Base-by-base conservation (phyloP, 495 filamentous ascomycete genomes). In the Pseudomonodictys pantanalensis region DNA sequence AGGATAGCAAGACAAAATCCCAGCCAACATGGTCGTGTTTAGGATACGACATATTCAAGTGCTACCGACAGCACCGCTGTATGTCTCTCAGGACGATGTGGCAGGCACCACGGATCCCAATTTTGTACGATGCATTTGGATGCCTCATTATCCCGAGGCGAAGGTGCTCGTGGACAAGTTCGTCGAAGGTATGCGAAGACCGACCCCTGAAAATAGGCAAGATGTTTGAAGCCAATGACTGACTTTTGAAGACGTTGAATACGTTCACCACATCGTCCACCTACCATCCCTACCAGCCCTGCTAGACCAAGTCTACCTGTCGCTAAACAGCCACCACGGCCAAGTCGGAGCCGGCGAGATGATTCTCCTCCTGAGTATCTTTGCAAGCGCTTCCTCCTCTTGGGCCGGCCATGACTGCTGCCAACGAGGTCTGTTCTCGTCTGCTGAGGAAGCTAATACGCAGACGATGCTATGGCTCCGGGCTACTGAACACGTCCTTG, bases 351-450 rank as follows among this genome's bases (percentile, higher is more conserved):
- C 68, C 7, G 73, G 73, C 2, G 49, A 69, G n/a, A 68, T 73
- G 0, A 69, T 75, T 2, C 60, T 81, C 15, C 72, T 79, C n/a
- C 58, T 80, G 6, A 69, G 71, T 17, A 78, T 80, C 5, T 67
- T 76, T 17, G 71, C 77, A 15, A 75, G 72, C 33, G 68, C 70
- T n/a, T 72, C 77, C 7, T 72, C 72, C 28, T 74, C 73, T 38
- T 79, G 73, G 74, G 65, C 64, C 26, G 47, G 57, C 45, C 56
- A 39, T 20, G 65, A 71, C 47, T 64, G 20, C 50, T 52, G 6
- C 24, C 15, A 24, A 39, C 45, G 25, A 22, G 15, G 48, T 9
- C 25, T 71, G 15, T 79, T 78, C 51, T 53, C 64, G 11, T 71
- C 69, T 0, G 55, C 59, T 22, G 59, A 61, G 22, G 65, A 74